Base-by-base conservation (phyloP, 768 basidiomycete genomes). In the Lentinula edodes region DNA sequence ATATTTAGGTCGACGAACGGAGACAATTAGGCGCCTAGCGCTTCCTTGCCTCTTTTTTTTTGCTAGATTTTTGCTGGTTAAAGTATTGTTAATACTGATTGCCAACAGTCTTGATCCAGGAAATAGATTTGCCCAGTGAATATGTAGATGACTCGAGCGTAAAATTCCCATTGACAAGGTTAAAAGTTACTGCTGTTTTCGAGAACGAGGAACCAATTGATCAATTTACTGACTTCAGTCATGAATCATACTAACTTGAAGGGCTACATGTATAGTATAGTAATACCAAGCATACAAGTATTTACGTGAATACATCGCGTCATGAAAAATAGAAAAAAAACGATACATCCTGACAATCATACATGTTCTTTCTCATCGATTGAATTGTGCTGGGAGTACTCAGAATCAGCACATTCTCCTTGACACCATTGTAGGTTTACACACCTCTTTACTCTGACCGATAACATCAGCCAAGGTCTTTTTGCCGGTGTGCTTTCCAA, bases 401-500 rank as follows among this genome's bases (percentile, higher is more conserved):
- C n/a, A 56, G 5, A 16, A 28, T 28, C 15, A 28, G 38, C 55
- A 45, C 2, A 1, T 42, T 3, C 7, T 28, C n/a, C 5, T 41
- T 15, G 41, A n/a, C 20, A 15, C 15, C 12, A 41, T 6, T 15
- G 12, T 35, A 54, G 3, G 5, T 16, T 4, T 41, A 18, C 55
- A 10, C 20, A 56, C 55, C 39, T 56, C 41, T 15, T 61, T 52
- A 7, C 23, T 43, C 12, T 53, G 51, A 9, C 65, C 51, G 6
- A 78, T 68, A 45, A 87, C 77, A 20, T 88, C 80, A 15, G 76
- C 72, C 64, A 89, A 72, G 3, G 80, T 83, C 79, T 79, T 85
- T 79, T 78, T 83, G 5, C 88, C 88, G 28, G 87, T 83, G 39
- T 84, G 72, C 63, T 80, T 79, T 42, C 78, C 77, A 64, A 90